A percentile compares a stretch with the other conserved stretches of the same genome.
Conservation (phyloP, 331 rosid genomes). For the Phaseolus coccineus region DNA sequence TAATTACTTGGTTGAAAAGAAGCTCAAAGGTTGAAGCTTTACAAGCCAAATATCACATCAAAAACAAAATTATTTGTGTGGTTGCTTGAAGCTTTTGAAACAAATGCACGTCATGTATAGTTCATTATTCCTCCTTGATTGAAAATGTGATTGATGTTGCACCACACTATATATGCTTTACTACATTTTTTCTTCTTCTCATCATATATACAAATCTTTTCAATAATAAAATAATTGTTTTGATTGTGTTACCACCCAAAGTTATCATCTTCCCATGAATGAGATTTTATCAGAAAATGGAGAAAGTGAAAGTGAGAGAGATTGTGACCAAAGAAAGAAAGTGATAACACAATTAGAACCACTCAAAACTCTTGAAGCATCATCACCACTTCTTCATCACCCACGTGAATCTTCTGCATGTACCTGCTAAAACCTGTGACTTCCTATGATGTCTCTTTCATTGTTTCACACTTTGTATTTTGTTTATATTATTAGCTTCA, state of each 20-base stretch:
- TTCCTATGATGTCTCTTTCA: not conserved
- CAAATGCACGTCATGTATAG: constrained; percentile 11
- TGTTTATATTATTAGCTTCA: no score
- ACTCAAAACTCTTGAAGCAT: not conserved
- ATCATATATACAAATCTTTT: not conserved
- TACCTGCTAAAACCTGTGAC: not conserved
- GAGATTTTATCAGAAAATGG: not conserved
- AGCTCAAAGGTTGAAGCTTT: no score
- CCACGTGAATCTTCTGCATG: constrained; percentile 23
- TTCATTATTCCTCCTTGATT: not conserved
- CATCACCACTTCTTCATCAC: not conserved
- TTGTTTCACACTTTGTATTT: no score
- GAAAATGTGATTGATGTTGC: constrained; percentile 35
- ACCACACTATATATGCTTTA: not conserved
- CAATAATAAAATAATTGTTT: not conserved
- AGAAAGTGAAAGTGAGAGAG: constrained; percentile 1
- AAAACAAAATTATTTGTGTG: not conserved
- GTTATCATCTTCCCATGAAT: not conserved
- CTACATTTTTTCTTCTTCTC: not conserved
- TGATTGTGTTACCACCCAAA: not conserved
- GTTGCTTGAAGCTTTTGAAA: constrained; percentile 27
- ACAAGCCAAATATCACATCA: not conserved
- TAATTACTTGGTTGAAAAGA: no score
- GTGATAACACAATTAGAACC: not conserved
- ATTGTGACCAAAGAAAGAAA: not conserved